These are phyloP conservation scores for Orobanche coerulescens DNA, from an alignment of 257 asterid genomes.

Conservation along the genomic window DNA sequence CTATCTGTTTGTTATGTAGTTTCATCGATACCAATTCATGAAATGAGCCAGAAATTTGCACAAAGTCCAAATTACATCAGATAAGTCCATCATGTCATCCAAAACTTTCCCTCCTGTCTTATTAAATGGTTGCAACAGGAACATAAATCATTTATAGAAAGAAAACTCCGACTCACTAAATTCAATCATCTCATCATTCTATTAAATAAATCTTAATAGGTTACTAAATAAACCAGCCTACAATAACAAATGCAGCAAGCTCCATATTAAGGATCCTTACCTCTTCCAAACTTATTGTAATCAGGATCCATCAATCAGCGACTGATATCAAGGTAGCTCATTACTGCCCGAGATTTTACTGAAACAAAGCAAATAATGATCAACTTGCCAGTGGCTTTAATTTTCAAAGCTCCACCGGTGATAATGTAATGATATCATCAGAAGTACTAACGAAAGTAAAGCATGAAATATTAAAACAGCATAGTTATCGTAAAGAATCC, in stretches of 20 bases:
- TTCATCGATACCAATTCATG: conserved; percentile 2
- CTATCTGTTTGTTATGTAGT: neutral
- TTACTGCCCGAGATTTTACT: conserved; percentile 35
- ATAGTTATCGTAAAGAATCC: neutral
- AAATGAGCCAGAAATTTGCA: conserved; percentile 10
- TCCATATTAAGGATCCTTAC: conserved; percentile 29
- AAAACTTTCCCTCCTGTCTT: conserved; percentile 2
- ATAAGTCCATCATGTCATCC: neutral
- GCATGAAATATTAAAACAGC: neutral
- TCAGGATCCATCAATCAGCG: conserved; percentile 84
- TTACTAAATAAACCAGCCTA: neutral
- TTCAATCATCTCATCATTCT: conserved; percentile 9
- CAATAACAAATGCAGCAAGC: conserved; percentile 15
- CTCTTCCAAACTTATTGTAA: conserved; percentile 89
- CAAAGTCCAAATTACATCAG: conserved; percentile 13
- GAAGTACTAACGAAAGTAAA: conserved; percentile 8
- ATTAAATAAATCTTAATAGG: neutral
- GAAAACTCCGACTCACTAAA: conserved; percentile 12
- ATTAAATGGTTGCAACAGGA: conserved; percentile 1
- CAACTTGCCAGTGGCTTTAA: neutral
- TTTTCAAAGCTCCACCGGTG: neutral
- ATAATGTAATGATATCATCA: conserved; percentile 12
- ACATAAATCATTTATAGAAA: neutral
- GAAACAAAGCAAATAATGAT: conserved; percentile 18
- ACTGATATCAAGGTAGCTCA: conserved; percentile 37